Evolutionary conservation across 139 green algal genomes (phyloP), one percentile per base, ranked within the genome.

Genomic region (Coelastrella sp.): DNA sequence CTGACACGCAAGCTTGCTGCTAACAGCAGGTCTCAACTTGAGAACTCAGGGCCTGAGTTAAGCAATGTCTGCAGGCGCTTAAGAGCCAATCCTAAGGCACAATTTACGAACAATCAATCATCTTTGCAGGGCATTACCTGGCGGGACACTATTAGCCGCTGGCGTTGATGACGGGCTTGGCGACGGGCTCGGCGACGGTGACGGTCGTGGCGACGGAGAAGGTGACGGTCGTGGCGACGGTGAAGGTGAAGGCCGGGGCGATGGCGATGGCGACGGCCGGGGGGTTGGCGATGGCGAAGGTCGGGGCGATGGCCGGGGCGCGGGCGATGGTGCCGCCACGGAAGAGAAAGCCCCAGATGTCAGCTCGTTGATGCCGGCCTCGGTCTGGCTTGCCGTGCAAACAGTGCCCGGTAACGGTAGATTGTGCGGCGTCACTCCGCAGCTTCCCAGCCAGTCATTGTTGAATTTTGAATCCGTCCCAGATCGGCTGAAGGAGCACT

Each of bases 401-500:
- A 87, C 59, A 6, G 80, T 78, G 10, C 19, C 56, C 3, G 74
- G 85, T 4, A 81, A 11, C 10, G 85, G 57, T 5, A 81, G 47
- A 58, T 83, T 47, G 11, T 22, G 11, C 0, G 85, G 85, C 11
- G 85, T 32, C 11, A 73, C 73, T 65, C 85, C 85, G 16, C 85
- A 89, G 13, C 14, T 80, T 60, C 85, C 85, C 7, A 89, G n/a
- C 73, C 73, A 89, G 56, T 75, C 73, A 7, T 58, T 47, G 20
- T 75, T 89, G 73, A 83, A 83, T 57, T 83, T 81, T 13, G 5
- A 22, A 32, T 68, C 74, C 5, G 20, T 60, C 16, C 4, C 5
- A 5, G 58, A 75, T 20, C 85, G 73, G 57, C 5, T 59, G 57
- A 84, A 89, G 8, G 71, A 60, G 73, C 85, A 89, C 8, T n/a